Evolutionary conservation across 2,329 filamentous ascomycete genomes (phyloP).

Genomic region (Nannizziopsis barbatae): DNA sequence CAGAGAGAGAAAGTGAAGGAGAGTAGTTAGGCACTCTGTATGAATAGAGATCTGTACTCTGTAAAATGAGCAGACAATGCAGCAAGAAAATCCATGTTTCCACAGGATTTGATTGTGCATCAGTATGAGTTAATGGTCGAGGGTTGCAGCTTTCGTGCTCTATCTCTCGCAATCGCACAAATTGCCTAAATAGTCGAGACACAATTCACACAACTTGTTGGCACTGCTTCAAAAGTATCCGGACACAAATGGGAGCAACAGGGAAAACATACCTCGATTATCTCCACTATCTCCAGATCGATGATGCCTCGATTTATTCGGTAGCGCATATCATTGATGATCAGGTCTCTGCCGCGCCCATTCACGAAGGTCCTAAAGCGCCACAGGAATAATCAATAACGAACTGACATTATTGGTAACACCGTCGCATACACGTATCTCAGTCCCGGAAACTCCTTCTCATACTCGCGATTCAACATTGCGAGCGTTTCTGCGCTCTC

Average conservation of each 20-base stretch:
- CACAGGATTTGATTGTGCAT: no score
- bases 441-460: conserved; percentile 66
- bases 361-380: conserved; percentile 68
- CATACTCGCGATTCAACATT: conserved; percentile 64
- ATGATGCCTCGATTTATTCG: conserved; percentile 61
- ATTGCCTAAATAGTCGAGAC: conserved; percentile 55
- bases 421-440: conserved; percentile 54
- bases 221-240: conserved; percentile 1
- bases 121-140: no score
- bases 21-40: no score
- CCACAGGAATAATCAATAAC: no score
- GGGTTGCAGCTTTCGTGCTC: conserved; percentile 51
- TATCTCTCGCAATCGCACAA: conserved; percentile 78
- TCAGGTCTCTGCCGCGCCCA: conserved; percentile 57
- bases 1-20: no score
- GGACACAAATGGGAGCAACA: background rate
- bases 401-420: no score
- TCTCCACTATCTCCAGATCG: conserved; percentile 57
- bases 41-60: no score
- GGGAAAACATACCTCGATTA: conserved; percentile 52
- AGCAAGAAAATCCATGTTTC: no score
- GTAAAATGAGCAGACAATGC: no score
- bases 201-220: conserved; percentile 7
- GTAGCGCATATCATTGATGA: conserved; percentile 70
- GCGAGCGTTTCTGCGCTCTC: conserved; percentile 40